Conservation (phyloP, 257 asterid genomes). For the Solanum verrucosum region DNA sequence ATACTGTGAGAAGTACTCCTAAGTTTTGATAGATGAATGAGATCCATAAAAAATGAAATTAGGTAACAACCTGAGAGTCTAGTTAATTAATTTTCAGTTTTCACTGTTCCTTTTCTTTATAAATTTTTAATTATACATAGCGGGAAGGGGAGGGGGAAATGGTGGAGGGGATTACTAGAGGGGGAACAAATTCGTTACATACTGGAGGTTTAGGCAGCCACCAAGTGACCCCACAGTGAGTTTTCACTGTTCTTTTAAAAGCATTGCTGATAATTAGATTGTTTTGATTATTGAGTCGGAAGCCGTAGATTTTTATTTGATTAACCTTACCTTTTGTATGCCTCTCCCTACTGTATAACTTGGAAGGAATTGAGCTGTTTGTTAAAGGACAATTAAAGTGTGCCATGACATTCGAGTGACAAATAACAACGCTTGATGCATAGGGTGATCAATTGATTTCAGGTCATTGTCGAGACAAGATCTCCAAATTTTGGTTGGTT, state of each 20-base stretch:
- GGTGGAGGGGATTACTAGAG: neutral
- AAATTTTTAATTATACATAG: neutral
- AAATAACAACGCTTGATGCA: neutral
- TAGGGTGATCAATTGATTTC: constrained; percentile 23
- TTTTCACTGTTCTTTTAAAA: neutral
- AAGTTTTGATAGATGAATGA: neutral
- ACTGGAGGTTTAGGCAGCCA: neutral
- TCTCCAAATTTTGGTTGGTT: constrained; percentile 87
- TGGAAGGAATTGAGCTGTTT: neutral
- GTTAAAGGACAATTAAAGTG: neutral
- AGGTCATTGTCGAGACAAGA: constrained; percentile 91
- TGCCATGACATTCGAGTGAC: neutral
- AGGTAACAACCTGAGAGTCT: neutral
- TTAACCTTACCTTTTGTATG: neutral
- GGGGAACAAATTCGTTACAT: neutral
- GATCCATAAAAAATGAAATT: neutral
- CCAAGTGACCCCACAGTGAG: neutral
- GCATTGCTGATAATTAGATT: neutral
- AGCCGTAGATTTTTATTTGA: neutral
- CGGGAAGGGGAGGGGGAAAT: neutral
- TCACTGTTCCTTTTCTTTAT: neutral
- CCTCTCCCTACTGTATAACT: neutral
- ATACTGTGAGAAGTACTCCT: neutral
- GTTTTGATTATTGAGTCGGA: neutral
- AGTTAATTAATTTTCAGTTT: neutral